Percentiles rank a stretch among this genome's conserved stretches.
Evolutionary conservation across 352 stramenopile species (phyloP).

Genomic region (Peronospora belbahrii): DNA sequence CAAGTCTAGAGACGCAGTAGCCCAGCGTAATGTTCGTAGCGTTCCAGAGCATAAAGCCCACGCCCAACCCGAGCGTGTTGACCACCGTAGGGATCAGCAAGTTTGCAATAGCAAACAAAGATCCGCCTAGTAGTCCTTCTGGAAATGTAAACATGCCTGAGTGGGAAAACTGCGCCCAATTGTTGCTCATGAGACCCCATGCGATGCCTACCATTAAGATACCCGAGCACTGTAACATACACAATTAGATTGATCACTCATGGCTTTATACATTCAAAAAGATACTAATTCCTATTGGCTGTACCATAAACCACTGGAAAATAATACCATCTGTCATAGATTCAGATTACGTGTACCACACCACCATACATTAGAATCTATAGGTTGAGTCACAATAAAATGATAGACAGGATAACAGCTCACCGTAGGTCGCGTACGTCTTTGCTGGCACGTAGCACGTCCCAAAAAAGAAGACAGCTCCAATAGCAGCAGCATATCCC

Average conservation of each 20-base stretch:
- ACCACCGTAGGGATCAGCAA: slow-evolving; percentile 80
- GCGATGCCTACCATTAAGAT: slow-evolving; percentile 74
- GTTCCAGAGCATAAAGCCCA: slow-evolving; percentile 86
- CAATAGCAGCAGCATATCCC: slow-evolving; percentile 51
- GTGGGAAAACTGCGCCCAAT: slow-evolving; percentile 69
- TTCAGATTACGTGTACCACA: slow-evolving; percentile 17
- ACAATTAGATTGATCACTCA: slow-evolving; percentile 7
- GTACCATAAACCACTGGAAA: slow-evolving; percentile 86
- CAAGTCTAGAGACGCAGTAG: slow-evolving; percentile 69
- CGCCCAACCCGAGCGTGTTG: slow-evolving; percentile 67
- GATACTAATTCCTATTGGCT: neutral
- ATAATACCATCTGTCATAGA: slow-evolving; percentile 64
- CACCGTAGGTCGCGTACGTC: slow-evolving; percentile 74
- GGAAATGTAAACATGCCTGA: slow-evolving; percentile 75
- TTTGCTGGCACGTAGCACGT: slow-evolving; percentile 82
- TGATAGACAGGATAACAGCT: slow-evolving; percentile 4
- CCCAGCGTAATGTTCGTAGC: slow-evolving; percentile 76
- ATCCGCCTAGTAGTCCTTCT: slow-evolving; percentile 63
- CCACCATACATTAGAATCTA: neutral
- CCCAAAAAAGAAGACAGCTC: slow-evolving; percentile 79
- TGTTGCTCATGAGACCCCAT: slow-evolving; percentile 75
- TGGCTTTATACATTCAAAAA: slow-evolving; percentile 2
- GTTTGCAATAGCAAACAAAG: slow-evolving; percentile 74
- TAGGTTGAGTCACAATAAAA: neutral
- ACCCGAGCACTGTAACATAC: slow-evolving; percentile 50